Base-by-base conservation (phyloP, 2,329 filamentous ascomycete species). In the Anisogramma anomala region DNA sequence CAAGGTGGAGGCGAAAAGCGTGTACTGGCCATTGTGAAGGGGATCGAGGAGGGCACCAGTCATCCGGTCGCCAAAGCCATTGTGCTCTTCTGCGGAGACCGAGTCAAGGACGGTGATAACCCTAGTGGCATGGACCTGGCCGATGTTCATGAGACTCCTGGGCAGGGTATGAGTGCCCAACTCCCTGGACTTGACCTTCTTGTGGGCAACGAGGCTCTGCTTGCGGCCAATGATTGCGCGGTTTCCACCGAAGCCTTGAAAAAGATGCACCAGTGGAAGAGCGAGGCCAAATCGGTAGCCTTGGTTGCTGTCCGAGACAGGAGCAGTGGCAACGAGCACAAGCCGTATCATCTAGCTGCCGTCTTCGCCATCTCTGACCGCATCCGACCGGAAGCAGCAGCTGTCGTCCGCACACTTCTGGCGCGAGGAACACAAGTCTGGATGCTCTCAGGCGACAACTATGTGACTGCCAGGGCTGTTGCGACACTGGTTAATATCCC, bases 381-480 rank as follows among this genome's bases (percentile, higher is more conserved):
- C 1, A 74, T 94, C 48, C 81, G 88, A 2, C 72, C 76, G 0
- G 84, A 93, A 59, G 79, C 86, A 0, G 60, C 64, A 1, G 54
- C 64, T 6, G 77, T 89, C 14, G 72, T 94, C 43, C 59, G 63
- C 6, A 68, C 77, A 1, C 73, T 94, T 0, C 71, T 74, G 32
- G 60, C 69, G 4, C 72, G 73, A 13, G 77, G 81, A 15, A 79
- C 83, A 34, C 74, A 79, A 23, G 82, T 94, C 3, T 94, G 82
- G 77, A 93, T 95, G 85, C 78, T 94, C 27, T 93, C 86, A 0
- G 88, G 88, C 22, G 88, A 95, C 64, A 94, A 94, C 55, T 65
- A 68, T n/a, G 78, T 68, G n/a, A 95, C 88, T 0, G 88, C 88
- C 2, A 68, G 72, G 15, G 85, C 86, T 0, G 84, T 95, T 3